Evolutionary conservation across 2,329 filamentous ascomycete species (phyloP).

Genomic region (Sclerotinia borealis): DNA sequence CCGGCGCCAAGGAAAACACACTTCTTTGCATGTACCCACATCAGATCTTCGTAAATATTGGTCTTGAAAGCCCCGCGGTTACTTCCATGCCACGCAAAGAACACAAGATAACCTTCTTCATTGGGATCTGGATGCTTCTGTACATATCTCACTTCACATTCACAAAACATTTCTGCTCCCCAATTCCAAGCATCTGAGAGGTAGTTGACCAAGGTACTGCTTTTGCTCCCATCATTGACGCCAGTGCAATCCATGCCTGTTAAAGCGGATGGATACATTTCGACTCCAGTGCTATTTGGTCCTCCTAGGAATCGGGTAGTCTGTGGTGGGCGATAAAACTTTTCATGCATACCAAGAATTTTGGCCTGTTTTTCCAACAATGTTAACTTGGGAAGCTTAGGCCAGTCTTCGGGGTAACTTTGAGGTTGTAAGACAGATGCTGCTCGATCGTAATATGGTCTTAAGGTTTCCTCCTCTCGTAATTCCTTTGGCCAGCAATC

Average conservation of each 20-base stretch:
- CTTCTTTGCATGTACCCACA: slow-evolving; percentile 62
- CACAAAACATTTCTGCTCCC: slow-evolving; percentile 66
- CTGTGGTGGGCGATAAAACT: slow-evolving; percentile 51
- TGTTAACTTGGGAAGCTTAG: slow-evolving; percentile 50
- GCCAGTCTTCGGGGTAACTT: slow-evolving; percentile 52
- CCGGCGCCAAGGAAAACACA: slow-evolving; percentile 63
- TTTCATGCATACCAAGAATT: slow-evolving; percentile 43
- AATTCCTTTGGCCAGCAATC: slow-evolving; percentile 55
- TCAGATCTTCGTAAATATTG: slow-evolving; percentile 51
- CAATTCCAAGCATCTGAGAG: slow-evolving; percentile 65
- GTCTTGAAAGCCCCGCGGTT: slow-evolving; percentile 50
- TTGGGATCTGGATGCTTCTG: slow-evolving; percentile 42
- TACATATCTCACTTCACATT: slow-evolving; percentile 59
- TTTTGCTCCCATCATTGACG: slow-evolving; percentile 63
- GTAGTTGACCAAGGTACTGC: slow-evolving; percentile 59
- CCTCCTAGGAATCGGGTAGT: slow-evolving; percentile 58
- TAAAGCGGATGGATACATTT: slow-evolving; percentile 54
- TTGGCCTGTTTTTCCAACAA: slow-evolving; percentile 52
- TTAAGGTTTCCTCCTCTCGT: slow-evolving; percentile 38
- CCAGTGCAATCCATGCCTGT: slow-evolving; percentile 60
- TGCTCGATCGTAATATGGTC: slow-evolving; percentile 52
- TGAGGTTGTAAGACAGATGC: slow-evolving; percentile 51
- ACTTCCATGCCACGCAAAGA: slow-evolving; percentile 58
- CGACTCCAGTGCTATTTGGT: slow-evolving; percentile 56
- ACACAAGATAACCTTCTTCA: slow-evolving; percentile 53